A percentile compares a stretch with the other conserved stretches of the same genome.
Conservation (phyloP, 495 filamentous ascomycete genomes). For the Lindgomyces ingoldianus region DNA sequence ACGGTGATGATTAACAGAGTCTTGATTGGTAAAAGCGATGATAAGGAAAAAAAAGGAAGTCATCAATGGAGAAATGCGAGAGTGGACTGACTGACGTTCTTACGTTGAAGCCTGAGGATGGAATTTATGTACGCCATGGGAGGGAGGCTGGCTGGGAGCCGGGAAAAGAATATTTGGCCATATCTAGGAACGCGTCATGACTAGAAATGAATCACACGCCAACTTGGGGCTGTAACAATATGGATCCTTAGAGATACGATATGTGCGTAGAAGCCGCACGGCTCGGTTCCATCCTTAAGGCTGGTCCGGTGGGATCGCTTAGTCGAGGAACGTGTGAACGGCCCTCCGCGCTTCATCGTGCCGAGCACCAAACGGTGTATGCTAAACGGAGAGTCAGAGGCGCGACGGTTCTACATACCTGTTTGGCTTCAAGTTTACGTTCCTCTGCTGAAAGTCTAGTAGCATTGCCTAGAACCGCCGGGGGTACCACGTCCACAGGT, state of each 20-base stretch:
- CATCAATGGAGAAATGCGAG: background rate
- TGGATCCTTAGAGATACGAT: conserved; percentile 18
- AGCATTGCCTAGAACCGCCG: no score
- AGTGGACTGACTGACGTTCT: background rate
- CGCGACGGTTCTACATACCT: no score
- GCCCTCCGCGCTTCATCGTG: no score
- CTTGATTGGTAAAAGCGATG: background rate
- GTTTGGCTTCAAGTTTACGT: no score
- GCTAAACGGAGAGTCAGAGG: no score
- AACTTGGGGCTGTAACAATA: conserved; percentile 8
- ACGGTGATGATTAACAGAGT: background rate
- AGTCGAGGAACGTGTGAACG: background rate
- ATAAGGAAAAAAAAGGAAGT: background rate
- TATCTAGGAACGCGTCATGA: conserved; percentile 26
- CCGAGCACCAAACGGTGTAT: no score
- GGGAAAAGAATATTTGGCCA: background rate
- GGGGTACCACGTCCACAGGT: background rate
- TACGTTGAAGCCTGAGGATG: conserved; percentile 13
- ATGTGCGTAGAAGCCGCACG: conserved; percentile 3
- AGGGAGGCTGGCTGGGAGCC: background rate
- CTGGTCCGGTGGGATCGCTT: conserved; percentile 9
- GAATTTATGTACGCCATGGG: conserved; percentile 6
- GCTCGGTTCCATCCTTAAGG: conserved; percentile 13
- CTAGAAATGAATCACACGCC: conserved; percentile 23
- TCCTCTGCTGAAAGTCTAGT: no score